A percentile compares a stretch with the other conserved stretches of the same genome.
Conservation (phyloP, 805 yeast genomes). For the Blastobotrys robertii region DNA sequence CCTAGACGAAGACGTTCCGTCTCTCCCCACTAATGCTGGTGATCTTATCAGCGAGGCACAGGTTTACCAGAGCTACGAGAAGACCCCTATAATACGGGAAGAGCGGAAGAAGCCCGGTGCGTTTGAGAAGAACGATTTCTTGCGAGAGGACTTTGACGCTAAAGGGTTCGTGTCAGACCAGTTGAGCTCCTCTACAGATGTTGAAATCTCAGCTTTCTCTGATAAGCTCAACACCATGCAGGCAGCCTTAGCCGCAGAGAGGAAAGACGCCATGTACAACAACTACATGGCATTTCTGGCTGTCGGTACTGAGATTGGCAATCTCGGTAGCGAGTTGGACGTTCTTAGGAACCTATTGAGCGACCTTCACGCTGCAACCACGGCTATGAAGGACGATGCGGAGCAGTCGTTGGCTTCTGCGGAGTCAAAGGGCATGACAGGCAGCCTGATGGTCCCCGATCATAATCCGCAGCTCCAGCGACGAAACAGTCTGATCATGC, state of each 20-base stretch:
- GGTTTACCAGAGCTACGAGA: constrained; percentile 4
- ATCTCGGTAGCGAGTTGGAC: constrained; percentile 57
- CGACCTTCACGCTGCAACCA: constrained; percentile 50
- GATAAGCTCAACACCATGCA: constrained; percentile 42
- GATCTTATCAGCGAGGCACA: constrained; percentile 46
- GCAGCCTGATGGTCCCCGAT: too few relatives aligned
- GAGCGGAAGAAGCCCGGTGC: neutral
- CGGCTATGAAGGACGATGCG: constrained; percentile 53
- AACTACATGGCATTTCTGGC: constrained; percentile 25
- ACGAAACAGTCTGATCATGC: constrained; percentile 57
- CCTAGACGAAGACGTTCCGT: constrained; percentile 46
- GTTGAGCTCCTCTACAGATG: constrained; percentile 56
- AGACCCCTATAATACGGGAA: neutral
- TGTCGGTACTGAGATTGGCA: constrained; percentile 41
- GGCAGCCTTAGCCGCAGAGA: constrained; percentile 34
- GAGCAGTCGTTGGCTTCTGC: constrained; percentile 35
- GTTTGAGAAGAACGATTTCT: constrained; percentile 3
- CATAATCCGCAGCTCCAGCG: neutral
- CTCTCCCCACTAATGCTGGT: constrained; percentile 72
- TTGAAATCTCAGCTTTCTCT: constrained; percentile 62
- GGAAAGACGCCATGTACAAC: constrained; percentile 21
- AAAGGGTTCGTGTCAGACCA: constrained; percentile 38
- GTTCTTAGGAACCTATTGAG: constrained; percentile 49
- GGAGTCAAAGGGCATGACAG: constrained; percentile 1
- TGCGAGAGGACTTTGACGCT: constrained; percentile 33